A percentile compares a stretch with the other conserved stretches of the same genome.
These are phyloP conservation scores for Fomes fomentarius DNA, from an alignment of 1,284 basidiomycete genomes.

Conservation along the genomic window DNA sequence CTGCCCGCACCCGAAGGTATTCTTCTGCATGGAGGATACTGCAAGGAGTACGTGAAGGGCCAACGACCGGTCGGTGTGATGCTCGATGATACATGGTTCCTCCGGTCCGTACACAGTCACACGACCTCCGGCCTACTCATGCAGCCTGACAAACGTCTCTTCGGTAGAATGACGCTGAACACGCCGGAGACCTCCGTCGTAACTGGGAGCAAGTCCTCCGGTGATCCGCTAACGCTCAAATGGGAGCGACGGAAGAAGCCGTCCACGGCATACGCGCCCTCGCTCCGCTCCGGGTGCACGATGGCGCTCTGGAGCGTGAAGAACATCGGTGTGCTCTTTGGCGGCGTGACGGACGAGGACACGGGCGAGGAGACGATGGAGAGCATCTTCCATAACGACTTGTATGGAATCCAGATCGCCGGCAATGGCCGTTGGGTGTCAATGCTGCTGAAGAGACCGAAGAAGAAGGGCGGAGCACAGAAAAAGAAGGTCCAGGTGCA, in stretches of 20 bases:
- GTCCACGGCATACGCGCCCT: conserved; percentile 73
- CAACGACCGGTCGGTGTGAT: conserved; percentile 87
- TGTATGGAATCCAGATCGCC: conserved; percentile 81
- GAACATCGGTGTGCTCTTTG: conserved; percentile 83
- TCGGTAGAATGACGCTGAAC: conserved; percentile 40
- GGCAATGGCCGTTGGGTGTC: conserved; percentile 85
- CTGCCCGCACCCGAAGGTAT: conserved; percentile 82
- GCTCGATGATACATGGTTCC: conserved; percentile 90
- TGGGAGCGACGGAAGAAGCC: conserved; percentile 87
- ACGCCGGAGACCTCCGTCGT: conserved; percentile 26
- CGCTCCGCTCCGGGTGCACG: conserved; percentile 78
- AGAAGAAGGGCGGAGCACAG: conserved; percentile 45
- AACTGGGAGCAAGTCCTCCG: conserved; percentile 44
- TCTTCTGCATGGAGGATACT: conserved; percentile 88
- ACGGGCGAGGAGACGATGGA: conserved; percentile 85
- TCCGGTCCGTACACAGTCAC: conserved; percentile 53
- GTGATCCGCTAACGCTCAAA: conserved; percentile 61
- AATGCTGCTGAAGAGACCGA: conserved; percentile 72
- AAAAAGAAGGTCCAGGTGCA: conserved; percentile 40
- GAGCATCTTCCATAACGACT: conserved; percentile 84
- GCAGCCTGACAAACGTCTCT: neutral
- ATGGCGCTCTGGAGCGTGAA: conserved; percentile 80
- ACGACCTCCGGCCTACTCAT: neutral
- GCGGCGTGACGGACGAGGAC: conserved; percentile 92
- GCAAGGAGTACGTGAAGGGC: conserved; percentile 90